Conservation (phyloP, 768 basidiomycete species). For the Xerocomellus chrysenteron region DNA sequence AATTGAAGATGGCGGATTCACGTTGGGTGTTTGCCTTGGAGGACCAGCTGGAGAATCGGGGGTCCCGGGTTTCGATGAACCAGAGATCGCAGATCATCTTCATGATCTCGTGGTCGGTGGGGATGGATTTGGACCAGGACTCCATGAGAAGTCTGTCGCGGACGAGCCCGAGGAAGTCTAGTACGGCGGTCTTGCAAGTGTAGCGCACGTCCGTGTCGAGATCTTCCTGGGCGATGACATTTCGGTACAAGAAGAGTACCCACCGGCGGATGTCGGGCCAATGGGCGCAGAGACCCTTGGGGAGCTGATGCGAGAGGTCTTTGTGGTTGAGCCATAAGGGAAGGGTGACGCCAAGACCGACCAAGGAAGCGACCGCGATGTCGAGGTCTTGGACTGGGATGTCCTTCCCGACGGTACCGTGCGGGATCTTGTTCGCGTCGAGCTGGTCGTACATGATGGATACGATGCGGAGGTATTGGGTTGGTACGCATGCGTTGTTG, state of each 20-base stretch:
- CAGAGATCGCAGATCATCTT: slow-evolving; percentile 28
- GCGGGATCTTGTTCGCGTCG: slow-evolving; percentile 18
- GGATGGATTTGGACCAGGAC: slow-evolving; percentile 25
- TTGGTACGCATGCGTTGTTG: slow-evolving; percentile 10
- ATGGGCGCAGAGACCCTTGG: slow-evolving; percentile 11
- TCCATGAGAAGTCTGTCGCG: slow-evolving; percentile 23
- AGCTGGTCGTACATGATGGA: slow-evolving; percentile 24
- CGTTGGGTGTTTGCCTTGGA: slow-evolving; percentile 15
- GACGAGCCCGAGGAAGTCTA: slow-evolving; percentile 28
- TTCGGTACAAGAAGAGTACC: slow-evolving; percentile 23
- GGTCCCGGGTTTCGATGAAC: slow-evolving; percentile 27
- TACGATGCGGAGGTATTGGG: slow-evolving; percentile 24
- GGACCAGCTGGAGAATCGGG: slow-evolving; percentile 23
- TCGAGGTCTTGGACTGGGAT: slow-evolving; percentile 7
- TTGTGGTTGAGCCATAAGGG: slow-evolving; percentile 23
- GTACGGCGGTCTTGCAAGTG: slow-evolving; percentile 23
- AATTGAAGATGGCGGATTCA: slow-evolving; percentile 31
- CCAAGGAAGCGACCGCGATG: slow-evolving; percentile 14
- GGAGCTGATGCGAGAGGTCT: slow-evolving; percentile 14
- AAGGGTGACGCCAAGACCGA: slow-evolving; percentile 22
- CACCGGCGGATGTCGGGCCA: slow-evolving; percentile 30
- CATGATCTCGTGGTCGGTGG: slow-evolving; percentile 28
- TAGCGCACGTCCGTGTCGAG: slow-evolving; percentile 11
- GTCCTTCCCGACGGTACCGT: slow-evolving; percentile 3
- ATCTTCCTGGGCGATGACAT: slow-evolving; percentile 9